Conservation (phyloP, 1,284 basidiomycete genomes). For the Malassezia arunalokei region DNA sequence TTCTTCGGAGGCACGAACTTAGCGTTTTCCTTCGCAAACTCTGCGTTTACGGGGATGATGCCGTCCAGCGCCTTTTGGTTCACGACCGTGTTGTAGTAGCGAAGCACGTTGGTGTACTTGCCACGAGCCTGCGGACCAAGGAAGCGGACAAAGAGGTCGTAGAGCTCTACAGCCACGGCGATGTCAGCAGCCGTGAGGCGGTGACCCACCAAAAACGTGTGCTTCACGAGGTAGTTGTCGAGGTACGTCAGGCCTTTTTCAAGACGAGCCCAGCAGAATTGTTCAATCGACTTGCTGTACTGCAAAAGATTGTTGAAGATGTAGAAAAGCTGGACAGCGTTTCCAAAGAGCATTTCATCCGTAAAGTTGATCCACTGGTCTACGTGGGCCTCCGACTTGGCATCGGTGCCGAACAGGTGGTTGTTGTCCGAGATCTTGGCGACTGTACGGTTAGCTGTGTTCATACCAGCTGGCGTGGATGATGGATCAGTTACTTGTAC, state of each 20-base stretch:
- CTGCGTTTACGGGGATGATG: constrained; percentile 46
- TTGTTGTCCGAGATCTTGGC: constrained; percentile 59
- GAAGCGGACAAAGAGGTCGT: constrained; percentile 17
- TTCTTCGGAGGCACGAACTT: constrained; percentile 61
- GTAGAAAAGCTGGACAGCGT: constrained; percentile 27
- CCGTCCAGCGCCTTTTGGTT: constrained; percentile 54
- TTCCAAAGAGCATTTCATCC: constrained; percentile 52
- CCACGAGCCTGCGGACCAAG: constrained; percentile 34
- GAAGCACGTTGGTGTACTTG: constrained; percentile 59
- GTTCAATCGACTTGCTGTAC: constrained; percentile 51
- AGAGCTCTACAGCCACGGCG: constrained; percentile 52
- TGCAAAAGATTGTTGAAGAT: constrained; percentile 23
- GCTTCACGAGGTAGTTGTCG: constrained; percentile 61
- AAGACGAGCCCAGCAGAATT: constrained; percentile 50
- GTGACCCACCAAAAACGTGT: constrained; percentile 84
- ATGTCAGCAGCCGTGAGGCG: constrained; percentile 88
- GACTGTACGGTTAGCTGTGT: constrained; percentile 51
- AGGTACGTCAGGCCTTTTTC: constrained; percentile 56
- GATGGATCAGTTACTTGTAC: constrained; percentile 11
- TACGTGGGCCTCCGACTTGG: constrained; percentile 51
- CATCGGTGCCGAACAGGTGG: constrained; percentile 56
- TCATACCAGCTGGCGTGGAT: background rate
- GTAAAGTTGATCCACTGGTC: constrained; percentile 60
- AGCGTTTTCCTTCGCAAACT: constrained; percentile 61
- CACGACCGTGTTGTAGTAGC: constrained; percentile 59